Evolutionary conservation across 2,329 filamentous ascomycete genomes (phyloP).

Genomic region (Fusarium paranaense): DNA sequence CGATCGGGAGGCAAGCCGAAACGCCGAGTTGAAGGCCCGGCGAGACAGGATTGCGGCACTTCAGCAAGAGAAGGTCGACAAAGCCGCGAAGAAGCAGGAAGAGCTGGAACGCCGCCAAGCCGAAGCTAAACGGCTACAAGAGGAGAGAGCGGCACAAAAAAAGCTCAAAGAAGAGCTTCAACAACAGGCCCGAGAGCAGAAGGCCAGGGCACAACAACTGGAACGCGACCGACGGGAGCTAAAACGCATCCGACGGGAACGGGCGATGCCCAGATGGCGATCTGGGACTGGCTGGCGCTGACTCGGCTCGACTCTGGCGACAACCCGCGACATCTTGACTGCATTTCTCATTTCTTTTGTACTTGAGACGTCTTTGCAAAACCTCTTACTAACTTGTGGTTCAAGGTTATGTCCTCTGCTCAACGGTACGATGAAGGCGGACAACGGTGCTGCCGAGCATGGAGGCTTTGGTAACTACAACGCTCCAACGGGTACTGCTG

Average conservation of each 20-base stretch:
- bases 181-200: conserved; percentile 25
- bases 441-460: conserved; percentile 66
- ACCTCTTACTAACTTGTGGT: conserved; percentile 36
- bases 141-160: conserved; percentile 29
- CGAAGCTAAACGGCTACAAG: conserved; percentile 22
- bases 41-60: conserved; percentile 28
- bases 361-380: conserved; percentile 11
- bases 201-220: conserved; percentile 21
- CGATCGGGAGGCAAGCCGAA: conserved; percentile 31
- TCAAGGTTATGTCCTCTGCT: conserved; percentile 83
- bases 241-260: conserved; percentile 32
- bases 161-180: conserved; percentile 33
- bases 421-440: conserved; percentile 81
- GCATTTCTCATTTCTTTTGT: conserved; percentile 18
- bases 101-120: conserved; percentile 35
- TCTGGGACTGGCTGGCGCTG: conserved; percentile 35
- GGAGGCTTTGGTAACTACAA: conserved; percentile 69
- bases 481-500: conserved; percentile 50
- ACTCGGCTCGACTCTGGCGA: conserved; percentile 18
- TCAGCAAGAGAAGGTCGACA: conserved; percentile 5
- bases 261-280: conserved; percentile 34
- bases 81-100: conserved; percentile 24
- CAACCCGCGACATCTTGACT: not conserved
- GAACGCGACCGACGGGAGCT: conserved; percentile 22
- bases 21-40: conserved; percentile 19